Evolutionary conservation across 2,329 filamentous ascomycete genomes (phyloP), one percentile per base, ranked within the genome.

Genomic region (Colletotrichum filicis): DNA sequence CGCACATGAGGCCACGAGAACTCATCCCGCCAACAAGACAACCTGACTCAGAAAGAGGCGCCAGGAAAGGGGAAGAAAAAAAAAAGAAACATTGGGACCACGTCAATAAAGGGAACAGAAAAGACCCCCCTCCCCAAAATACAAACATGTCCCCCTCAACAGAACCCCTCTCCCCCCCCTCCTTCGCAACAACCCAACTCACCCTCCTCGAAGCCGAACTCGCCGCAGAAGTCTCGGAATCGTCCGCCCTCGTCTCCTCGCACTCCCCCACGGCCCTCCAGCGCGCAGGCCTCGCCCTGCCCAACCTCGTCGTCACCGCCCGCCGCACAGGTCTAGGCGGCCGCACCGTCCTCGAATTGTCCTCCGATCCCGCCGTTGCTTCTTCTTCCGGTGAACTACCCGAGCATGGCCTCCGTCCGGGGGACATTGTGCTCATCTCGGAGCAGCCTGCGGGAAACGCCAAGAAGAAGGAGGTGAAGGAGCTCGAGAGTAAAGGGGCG

Each of bases 321-420:
- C 93, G 94, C 79, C 92, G 95, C 35, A 99, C 97, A 0, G 97
- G 97, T 0, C 87, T 98, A 49, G 97, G 95, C 19, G 97, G 97
- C n/a, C 94, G 95, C 75, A 95, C 94, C 0, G 93, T 99, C 1
- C 85, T 98, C 4, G 95, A 98, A 81, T 90, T 99, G 1, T 84
- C 85, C 19, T 86, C 91, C 0, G 96, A 98, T 78, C 84, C 90
- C n/a, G 93, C 95, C 0, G 89, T 92, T 2, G 87, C 89, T 4
- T 82, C 83, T 5, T 75, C 76, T 16, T 69, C 78, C 24, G 82
- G 85, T 0, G 90, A 91, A 74, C 84, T 96, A 24, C 92, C 92
- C 1, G 92, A 94, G 79, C 94, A 96, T 85, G 93, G 93, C 30
- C 85, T 97, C 64, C 87, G 94, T 2, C 88, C 90, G 0, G 94